phyloP scores from a whole-genome alignment of 257 asterid genomes.

The Nicotiana undulata region DNA sequence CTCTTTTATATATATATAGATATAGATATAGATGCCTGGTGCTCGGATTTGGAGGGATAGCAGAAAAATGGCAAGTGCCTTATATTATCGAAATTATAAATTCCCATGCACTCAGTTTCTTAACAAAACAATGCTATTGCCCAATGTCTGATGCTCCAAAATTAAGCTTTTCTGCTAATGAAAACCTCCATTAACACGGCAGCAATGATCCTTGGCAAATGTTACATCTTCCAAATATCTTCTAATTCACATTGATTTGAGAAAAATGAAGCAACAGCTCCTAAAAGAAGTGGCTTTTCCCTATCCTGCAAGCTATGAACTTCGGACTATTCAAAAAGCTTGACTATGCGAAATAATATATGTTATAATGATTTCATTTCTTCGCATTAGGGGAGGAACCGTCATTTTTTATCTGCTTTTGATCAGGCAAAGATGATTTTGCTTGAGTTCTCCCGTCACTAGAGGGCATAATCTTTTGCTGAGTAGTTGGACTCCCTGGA shows the following conservation, averaged over 20 bases:
- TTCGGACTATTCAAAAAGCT: background rate
- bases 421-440: background rate
- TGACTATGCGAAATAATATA: background rate
- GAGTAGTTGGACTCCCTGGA: conserved; percentile 6
- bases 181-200: background rate
- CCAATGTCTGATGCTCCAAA: background rate
- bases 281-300: background rate
- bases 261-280: background rate
- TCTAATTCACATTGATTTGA: background rate
- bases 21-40: background rate
- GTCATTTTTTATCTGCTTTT: background rate
- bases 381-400: background rate
- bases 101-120: background rate
- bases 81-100: background rate
- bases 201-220: background rate
- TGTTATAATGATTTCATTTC: background rate
- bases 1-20: too few species aligned
- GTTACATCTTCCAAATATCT: background rate
- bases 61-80: background rate
- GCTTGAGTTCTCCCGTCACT: conserved; percentile 11
- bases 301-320: background rate
- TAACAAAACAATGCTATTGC: background rate
- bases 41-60: background rate
- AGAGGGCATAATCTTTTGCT: conserved; percentile 14
- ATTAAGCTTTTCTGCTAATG: background rate